Conservation (phyloP, 2,329 filamentous ascomycete species). For the Aspergillus nomiae region DNA sequence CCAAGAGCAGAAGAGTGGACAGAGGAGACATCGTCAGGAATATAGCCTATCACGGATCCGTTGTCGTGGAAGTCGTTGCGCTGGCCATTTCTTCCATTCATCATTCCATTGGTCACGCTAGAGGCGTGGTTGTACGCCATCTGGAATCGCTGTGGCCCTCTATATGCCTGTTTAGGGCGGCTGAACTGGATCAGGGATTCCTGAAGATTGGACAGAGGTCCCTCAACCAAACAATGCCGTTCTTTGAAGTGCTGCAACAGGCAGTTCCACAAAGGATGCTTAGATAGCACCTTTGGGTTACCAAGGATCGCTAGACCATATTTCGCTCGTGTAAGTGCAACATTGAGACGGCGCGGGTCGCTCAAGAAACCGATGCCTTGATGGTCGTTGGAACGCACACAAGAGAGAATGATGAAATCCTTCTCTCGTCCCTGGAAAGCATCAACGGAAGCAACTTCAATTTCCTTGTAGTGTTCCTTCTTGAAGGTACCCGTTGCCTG, state of each 20-base stretch:
- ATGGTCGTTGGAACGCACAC: slow-evolving; percentile 97
- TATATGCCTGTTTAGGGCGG: slow-evolving; percentile 88
- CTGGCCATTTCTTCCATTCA: slow-evolving; percentile 53
- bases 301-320: slow-evolving; percentile 95
- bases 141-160: slow-evolving; percentile 83
- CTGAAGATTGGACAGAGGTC: slow-evolving; percentile 92
- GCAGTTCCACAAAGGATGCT: slow-evolving; percentile 97
- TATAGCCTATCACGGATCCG: slow-evolving; percentile 90
- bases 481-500: slow-evolving; percentile 96
- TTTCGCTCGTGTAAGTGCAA: slow-evolving; percentile 94
- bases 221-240: slow-evolving; percentile 91
- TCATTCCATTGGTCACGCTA: slow-evolving; percentile 57
- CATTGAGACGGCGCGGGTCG: slow-evolving; percentile 94
- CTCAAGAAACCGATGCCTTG: slow-evolving; percentile 99
- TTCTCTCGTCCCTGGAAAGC: slow-evolving; percentile 99
- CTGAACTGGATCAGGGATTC: slow-evolving; percentile 93
- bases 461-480: slow-evolving; percentile 98
- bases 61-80: slow-evolving; percentile 67
- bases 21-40: slow-evolving; percentile 94
- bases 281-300: slow-evolving; percentile 95
- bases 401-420: slow-evolving; percentile 97
- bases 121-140: slow-evolving; percentile 72
- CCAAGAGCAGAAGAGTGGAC: slow-evolving; percentile 90
- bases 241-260: slow-evolving; percentile 96
- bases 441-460: slow-evolving; percentile 97